These are phyloP conservation scores for Malus hybrid DNA, from an alignment of 331 rosid species.

Conservation along the genomic window DNA sequence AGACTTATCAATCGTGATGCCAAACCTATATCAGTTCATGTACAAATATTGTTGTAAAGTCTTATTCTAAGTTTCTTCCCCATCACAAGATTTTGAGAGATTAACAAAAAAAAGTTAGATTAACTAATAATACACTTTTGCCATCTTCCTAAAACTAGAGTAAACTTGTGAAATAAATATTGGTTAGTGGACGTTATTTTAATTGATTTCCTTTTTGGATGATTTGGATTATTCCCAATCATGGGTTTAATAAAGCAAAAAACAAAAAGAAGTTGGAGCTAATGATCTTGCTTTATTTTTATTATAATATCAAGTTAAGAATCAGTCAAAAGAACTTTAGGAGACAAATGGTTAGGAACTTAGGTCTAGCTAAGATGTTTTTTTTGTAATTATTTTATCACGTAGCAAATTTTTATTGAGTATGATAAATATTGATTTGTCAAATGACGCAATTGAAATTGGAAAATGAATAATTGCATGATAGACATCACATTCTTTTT, in stretches of 20 bases:
- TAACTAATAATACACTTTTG: background rate
- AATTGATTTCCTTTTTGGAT: background rate
- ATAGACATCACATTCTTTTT: too few relatives aligned
- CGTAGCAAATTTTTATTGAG: too few relatives aligned
- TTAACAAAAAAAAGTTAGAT: slow-evolving; percentile 10
- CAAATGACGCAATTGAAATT: too few relatives aligned
- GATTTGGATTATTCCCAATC: background rate
- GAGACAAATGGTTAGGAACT: slow-evolving; percentile 22
- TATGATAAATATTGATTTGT: too few relatives aligned
- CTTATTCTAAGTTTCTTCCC: background rate
- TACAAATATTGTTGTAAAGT: background rate
- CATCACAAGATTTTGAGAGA: slow-evolving; percentile 13
- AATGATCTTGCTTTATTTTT: slow-evolving; percentile 15
- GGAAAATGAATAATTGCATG: too few relatives aligned
- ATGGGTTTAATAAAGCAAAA: slow-evolving; percentile 15
- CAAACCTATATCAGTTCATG: slow-evolving; percentile 7
- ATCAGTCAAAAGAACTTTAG: slow-evolving; percentile 19
- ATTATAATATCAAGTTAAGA: slow-evolving; percentile 11
- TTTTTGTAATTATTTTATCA: too few relatives aligned
- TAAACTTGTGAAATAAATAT: background rate
- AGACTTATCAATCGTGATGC: background rate
- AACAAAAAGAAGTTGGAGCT: slow-evolving; percentile 4
- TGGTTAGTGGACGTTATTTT: background rate
- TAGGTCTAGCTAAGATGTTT: background rate
- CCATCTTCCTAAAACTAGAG: too few relatives aligned